phyloP scores from a whole-genome alignment of 345 rosid species.

The Pugionium dolabratum region DNA sequence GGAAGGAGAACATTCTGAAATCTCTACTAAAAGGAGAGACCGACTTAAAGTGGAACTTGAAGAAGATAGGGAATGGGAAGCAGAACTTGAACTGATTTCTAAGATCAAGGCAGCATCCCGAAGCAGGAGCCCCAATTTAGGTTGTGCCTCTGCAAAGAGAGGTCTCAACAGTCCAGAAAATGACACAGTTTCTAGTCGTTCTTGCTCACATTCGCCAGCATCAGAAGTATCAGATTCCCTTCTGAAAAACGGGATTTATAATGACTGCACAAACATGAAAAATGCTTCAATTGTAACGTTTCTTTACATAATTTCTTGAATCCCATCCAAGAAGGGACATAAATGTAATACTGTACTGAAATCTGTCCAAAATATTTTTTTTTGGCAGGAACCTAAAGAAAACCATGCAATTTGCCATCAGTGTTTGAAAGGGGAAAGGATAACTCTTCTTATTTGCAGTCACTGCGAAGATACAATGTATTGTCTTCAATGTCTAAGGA shows the following conservation, averaged over 20 bases:
- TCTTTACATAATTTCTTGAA: background rate
- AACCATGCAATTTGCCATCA: conserved; percentile 61
- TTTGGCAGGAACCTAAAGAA: conserved; percentile 38
- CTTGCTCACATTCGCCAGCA: conserved; percentile 19
- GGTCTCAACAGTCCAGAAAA: conserved; percentile 8
- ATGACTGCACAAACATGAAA: conserved; percentile 20
- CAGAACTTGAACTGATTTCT: background rate
- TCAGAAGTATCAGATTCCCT: conserved; percentile 33
- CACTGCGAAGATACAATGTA: conserved; percentile 50
- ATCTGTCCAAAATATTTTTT: conserved; percentile 23
- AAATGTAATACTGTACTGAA: background rate
- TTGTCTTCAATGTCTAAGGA: conserved; percentile 58
- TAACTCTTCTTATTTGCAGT: conserved; percentile 54
- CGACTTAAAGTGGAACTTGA: background rate
- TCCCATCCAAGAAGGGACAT: background rate
- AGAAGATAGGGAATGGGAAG: conserved; percentile 32
- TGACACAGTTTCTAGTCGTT: conserved; percentile 1
- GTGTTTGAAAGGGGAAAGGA: conserved; percentile 61
- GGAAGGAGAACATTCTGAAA: background rate
- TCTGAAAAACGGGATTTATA: conserved; percentile 3
- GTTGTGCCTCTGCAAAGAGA: background rate
- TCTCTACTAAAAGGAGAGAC: background rate
- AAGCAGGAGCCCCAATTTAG: conserved; percentile 11
- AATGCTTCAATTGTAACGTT: conserved; percentile 22
- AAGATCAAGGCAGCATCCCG: background rate